Base-by-base conservation (phyloP, 1,284 basidiomycete genomes). In the Apiotrichum laibachii region DNA sequence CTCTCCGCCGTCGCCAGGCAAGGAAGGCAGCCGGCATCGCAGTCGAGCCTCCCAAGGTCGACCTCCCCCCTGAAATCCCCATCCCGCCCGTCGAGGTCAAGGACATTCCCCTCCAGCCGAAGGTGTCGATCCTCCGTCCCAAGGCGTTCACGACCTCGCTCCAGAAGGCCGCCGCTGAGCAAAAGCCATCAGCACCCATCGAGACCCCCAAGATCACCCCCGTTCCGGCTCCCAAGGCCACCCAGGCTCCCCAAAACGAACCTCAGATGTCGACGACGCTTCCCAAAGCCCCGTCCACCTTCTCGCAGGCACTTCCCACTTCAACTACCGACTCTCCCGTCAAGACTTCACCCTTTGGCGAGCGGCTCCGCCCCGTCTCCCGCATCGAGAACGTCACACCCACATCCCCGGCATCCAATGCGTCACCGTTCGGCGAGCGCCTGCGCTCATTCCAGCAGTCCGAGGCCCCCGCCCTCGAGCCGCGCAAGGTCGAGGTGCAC, bases 1-100 rank as follows among this genome's bases (percentile, higher is more conserved):
- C 75, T 2, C 51, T 76, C 10, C 65, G 65, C 33, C 66, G 75
- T 18, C 58, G 69, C 19, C 70, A 77, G 52, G 73, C 67, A 26
- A 70, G 68, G 56, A 68, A 69, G 61, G 68, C 65, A 37, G 73
- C 69, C 7, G 62, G 62, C 6, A 46, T 59, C 15, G 33, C 46
- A 1, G 50, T 63, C 3, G 42, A 52, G n/a, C 55, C 57, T 53
- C 50, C 50, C 35, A 56, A 53, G 47, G 40, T 60, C 37, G 62
- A 63, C 12, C 53, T 62, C 15, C 57, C 57, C 6, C 55, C 61
- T 11, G 37, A 57, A 12, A 57, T 57, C 9, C n/a, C 31, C 6
- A 40, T 56, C 15, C 50, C 55, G 16, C 50, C 55, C 2, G 50
- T 45, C 18, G 22, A 52, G 37, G 40, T 47, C 26, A 13, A 19